Percentiles rank a stretch among this genome's conserved stretches.
Conservation (phyloP, 306 rosid genomes). For the Abrus precatorius region DNA sequence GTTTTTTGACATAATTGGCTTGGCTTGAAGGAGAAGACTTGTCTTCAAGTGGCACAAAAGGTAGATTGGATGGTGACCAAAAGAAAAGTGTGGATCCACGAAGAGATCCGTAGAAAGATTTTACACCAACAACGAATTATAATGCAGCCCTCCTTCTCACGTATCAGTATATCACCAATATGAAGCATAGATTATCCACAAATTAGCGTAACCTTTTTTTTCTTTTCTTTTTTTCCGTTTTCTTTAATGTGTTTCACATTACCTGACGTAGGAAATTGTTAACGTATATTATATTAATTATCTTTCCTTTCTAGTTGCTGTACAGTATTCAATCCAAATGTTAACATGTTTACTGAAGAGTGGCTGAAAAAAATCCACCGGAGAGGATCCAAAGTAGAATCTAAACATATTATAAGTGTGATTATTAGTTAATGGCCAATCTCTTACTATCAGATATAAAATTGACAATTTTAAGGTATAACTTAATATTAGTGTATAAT, state of each 20-base stretch:
- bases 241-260: background rate
- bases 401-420: too few relatives aligned
- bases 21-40: constrained; percentile 49
- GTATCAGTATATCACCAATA: background rate
- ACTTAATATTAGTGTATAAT: too few relatives aligned
- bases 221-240: too few relatives aligned
- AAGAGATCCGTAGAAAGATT: constrained; percentile 77
- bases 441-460: too few relatives aligned
- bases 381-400: too few relatives aligned
- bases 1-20: constrained; percentile 59
- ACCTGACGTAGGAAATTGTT: background rate
- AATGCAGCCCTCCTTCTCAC: constrained; percentile 12
- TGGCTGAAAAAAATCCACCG: too few relatives aligned
- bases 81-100: constrained; percentile 65
- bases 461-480: too few relatives aligned
- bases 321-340: too few relatives aligned
- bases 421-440: too few relatives aligned
- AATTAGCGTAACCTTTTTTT: background rate
- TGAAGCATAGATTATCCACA: background rate
- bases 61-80: constrained; percentile 68
- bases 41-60: constrained; percentile 70
- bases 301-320: too few relatives aligned
- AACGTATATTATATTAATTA: too few relatives aligned
- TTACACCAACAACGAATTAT: constrained; percentile 52
- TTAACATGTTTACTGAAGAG: too few relatives aligned